Base-by-base conservation (phyloP, 306 rosid genomes). In the Cicer yamashitae region DNA sequence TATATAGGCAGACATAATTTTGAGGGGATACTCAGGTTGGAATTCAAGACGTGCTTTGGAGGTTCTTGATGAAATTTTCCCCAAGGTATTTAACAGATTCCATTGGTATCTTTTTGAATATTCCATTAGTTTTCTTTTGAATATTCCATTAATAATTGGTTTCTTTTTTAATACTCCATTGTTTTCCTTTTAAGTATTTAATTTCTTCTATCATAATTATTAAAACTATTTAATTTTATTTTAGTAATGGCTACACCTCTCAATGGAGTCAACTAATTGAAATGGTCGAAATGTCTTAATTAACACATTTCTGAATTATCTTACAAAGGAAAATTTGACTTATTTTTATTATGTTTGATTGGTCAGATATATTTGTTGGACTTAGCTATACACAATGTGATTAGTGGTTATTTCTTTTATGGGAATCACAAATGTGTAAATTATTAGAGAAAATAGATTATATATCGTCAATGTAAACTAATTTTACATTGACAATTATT, bases 11-110 rank as follows among this genome's bases (percentile, higher is more conserved):
- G 94, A 94, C 60, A 78, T 91, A 52, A 10, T 90, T 17, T 8
- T 90, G 64, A 78, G 97, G 60, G 98, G 98, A 38, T 94, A 94
- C 15, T 61, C 76, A 3, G 96, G 91, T 34, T 94, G 98, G 98
- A 94, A 90, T 77, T 88, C 98, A 63, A 88, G 94, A 71, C 87
- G 86, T 12, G 98, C 90, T 81, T 65, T 91, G 48, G 83, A 73
- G 75, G 90, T 94, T 82, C 20, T 91, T 2, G 89, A 90, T 70
- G 81, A 90, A 74, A 61, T 91, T 77, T 91, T 94, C 14, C 97
- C 97, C 0, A 87, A 88, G 96, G 94, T 90, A 72, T 0, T 30
- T 2, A 10, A 1, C 1, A 10, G 7, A 75, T 62, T 74, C 13
- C 39, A 0, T 11, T 62, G 4, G 34, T 62, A 25, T 22, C 40